Evolutionary conservation across 2,329 filamentous ascomycete genomes (phyloP).

Genomic region (Microcyclospora pomicola): DNA sequence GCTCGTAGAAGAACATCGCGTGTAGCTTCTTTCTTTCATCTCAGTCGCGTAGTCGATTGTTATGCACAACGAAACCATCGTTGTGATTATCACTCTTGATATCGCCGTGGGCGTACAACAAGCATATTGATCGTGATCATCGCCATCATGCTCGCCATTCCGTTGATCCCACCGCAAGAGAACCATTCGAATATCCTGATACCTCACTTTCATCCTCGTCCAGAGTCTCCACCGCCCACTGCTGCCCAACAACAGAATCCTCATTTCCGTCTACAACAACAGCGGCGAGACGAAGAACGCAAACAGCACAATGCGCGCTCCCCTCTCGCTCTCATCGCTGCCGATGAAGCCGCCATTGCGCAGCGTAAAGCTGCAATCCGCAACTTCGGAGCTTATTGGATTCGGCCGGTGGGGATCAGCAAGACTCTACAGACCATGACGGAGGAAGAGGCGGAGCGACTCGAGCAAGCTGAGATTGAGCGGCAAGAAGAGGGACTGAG

Average conservation of each 20-base stretch:
- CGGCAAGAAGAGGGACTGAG: constrained; percentile 56
- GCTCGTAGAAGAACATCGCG: no score
- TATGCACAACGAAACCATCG: no score
- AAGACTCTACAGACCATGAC: constrained; percentile 85
- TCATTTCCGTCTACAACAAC: constrained; percentile 16
- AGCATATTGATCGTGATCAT: no score
- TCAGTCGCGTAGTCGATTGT: no score
- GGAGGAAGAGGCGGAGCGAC: constrained; percentile 77
- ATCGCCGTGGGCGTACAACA: no score
- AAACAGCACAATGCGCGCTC: constrained; percentile 32
- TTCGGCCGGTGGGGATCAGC: constrained; percentile 71
- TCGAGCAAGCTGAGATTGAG: constrained; percentile 67
- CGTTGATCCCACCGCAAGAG: constrained; percentile 19
- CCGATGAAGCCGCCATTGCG: constrained; percentile 65
- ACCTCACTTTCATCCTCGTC: constrained; percentile 12
- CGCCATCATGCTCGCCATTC: constrained; percentile 19
- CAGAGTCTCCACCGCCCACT: constrained; percentile 14
- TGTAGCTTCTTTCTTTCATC: no score
- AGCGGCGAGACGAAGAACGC: constrained; percentile 20
- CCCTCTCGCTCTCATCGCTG: constrained; percentile 52
- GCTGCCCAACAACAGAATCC: constrained; percentile 2
- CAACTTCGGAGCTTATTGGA: constrained; percentile 80
- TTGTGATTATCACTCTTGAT: no score
- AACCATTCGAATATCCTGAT: constrained; percentile 13
- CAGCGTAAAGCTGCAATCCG: constrained; percentile 68